These are phyloP conservation scores for Cystofilobasidium macerans DNA, from an alignment of 768 basidiomycete species.

Conservation along the genomic window DNA sequence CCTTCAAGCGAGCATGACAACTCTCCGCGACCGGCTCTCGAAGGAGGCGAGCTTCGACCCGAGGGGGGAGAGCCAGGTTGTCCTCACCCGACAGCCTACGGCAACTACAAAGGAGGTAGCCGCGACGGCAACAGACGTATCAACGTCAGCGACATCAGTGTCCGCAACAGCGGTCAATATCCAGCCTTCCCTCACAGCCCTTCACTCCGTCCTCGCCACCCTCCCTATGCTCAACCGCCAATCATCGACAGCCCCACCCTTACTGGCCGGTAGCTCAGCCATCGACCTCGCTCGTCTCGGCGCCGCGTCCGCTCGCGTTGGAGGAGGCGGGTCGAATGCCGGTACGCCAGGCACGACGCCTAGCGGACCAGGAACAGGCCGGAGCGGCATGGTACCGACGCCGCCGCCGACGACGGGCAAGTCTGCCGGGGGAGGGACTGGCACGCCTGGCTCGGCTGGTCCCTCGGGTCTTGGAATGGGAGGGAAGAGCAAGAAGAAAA, in stretches of 20 bases:
- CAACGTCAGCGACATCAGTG: background rate
- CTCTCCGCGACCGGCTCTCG: slow-evolving; percentile 43
- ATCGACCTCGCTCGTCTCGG: background rate
- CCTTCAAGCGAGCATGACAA: slow-evolving; percentile 64
- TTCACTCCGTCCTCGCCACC: slow-evolving; percentile 2
- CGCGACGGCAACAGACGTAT: background rate
- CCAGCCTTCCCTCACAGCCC: slow-evolving; percentile 7
- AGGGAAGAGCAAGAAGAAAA: background rate
- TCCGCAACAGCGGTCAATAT: background rate
- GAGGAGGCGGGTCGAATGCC: background rate
- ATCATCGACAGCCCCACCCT: slow-evolving; percentile 13
- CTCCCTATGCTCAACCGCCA: background rate
- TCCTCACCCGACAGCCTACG: background rate
- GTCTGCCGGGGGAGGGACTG: background rate
- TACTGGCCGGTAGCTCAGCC: background rate
- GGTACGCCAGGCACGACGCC: background rate
- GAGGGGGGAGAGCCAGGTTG: slow-evolving; percentile 18
- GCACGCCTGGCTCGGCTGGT: no score
- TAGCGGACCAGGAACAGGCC: slow-evolving; percentile 1
- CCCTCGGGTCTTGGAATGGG: no score
- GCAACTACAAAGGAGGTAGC: background rate
- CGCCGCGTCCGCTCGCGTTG: background rate
- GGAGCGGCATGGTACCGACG: slow-evolving; percentile 17
- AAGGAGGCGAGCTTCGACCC: slow-evolving; percentile 16
- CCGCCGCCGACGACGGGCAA: slow-evolving; percentile 15